A percentile compares a stretch with the other conserved stretches of the same genome.
Evolutionary conservation across 805 yeast genomes (phyloP).

Genomic region (Candida ficus): DNA sequence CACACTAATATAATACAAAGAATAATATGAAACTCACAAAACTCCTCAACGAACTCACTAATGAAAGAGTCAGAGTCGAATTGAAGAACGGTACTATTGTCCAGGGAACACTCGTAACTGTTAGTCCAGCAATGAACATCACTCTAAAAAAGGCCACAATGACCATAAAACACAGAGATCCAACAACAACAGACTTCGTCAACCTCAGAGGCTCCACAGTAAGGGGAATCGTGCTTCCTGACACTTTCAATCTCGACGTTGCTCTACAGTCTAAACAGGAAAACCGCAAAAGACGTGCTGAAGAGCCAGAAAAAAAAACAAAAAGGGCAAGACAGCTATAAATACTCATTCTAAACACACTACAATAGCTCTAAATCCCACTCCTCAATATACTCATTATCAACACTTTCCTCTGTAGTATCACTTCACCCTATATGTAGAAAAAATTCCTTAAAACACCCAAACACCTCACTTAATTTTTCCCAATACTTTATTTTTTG

Average conservation of each 20-base stretch:
- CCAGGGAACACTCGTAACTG: slow-evolving; percentile 78
- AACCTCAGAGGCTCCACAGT: slow-evolving; percentile 88
- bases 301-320: no score
- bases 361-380: not conserved
- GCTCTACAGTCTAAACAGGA: slow-evolving; percentile 47
- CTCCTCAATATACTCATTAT: no score
- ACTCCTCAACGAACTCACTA: slow-evolving; percentile 78
- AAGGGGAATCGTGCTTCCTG: slow-evolving; percentile 80
- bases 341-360: no score
- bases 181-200: slow-evolving; percentile 67
- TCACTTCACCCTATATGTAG: no score
- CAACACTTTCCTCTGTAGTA: no score
- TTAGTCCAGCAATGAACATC: slow-evolving; percentile 88
- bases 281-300: no score
- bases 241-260: slow-evolving; percentile 69
- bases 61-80: slow-evolving; percentile 87
- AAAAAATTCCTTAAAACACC: not conserved
- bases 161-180: slow-evolving; percentile 65
- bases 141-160: slow-evolving; percentile 75
- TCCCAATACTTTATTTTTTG: not conserved
- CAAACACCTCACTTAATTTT: not conserved
- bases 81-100: slow-evolving; percentile 86
- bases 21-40: slow-evolving; percentile 57
- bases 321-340: no score
- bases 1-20: not conserved